A percentile compares a stretch with the other conserved stretches of the same genome.
Evolutionary conservation across 306 rosid genomes (phyloP).

Genomic region (Begonia loranthoides): DNA sequence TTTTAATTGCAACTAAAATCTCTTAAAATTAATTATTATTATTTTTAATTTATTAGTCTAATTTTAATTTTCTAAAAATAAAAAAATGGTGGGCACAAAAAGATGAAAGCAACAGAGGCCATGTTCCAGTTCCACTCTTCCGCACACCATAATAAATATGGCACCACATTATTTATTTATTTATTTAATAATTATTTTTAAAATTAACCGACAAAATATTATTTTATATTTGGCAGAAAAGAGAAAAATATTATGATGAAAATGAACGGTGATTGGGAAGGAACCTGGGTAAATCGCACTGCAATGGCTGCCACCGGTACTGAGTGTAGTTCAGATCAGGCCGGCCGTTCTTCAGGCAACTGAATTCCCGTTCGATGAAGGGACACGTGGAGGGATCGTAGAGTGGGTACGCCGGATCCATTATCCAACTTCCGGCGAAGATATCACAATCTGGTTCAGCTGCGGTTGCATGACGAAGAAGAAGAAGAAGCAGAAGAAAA

Average conservation of each 20-base stretch:
- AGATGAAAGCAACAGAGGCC: no score
- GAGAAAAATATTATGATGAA: neutral
- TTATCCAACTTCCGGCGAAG: conserved; percentile 60
- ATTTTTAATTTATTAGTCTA: no score
- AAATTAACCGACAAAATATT: no score
- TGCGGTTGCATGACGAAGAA: neutral
- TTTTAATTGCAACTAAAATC: no score
- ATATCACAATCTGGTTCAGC: conserved; percentile 26
- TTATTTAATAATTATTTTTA: no score
- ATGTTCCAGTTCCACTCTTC: no score
- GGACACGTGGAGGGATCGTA: conserved; percentile 44
- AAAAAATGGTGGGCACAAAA: no score
- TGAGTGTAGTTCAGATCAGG: conserved; percentile 49
- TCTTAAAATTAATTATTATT: no score
- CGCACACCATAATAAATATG: no score
- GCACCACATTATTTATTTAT: no score
- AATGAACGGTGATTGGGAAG: neutral
- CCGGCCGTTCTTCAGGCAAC: conserved; percentile 63
- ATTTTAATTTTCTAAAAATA: no score
- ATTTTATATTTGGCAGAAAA: neutral
- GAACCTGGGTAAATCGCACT: conserved; percentile 50
- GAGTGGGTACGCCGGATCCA: conserved; percentile 47
- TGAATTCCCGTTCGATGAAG: conserved; percentile 65
- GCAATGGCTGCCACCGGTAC: conserved; percentile 71
- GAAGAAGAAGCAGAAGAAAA: neutral